Evolutionary conservation across 164 flowering plant genomes (phyloP).

Genomic region (Piper longum): DNA sequence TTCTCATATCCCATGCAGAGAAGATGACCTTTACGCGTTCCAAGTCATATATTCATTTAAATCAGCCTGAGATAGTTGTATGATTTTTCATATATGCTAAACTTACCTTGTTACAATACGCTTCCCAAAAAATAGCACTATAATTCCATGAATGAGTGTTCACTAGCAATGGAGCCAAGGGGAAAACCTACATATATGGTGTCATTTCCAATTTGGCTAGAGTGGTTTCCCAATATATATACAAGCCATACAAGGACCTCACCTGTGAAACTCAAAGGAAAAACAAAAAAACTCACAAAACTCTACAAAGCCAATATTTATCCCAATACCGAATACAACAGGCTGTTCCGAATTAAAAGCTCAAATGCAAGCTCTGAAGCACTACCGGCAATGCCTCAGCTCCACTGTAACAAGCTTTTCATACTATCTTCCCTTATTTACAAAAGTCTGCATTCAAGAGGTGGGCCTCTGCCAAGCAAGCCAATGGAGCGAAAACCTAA

Average conservation of each 20-base stretch:
- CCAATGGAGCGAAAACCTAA: slow-evolving; percentile 1
- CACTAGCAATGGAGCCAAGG: too few relatives aligned
- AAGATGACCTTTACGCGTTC: too few relatives aligned
- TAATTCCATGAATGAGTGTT: too few relatives aligned
- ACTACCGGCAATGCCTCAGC: slow-evolving; percentile 1
- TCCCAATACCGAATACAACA: slow-evolving; percentile 1
- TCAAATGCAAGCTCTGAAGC: slow-evolving; percentile 8
- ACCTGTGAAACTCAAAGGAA: not conserved
- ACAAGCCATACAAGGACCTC: too few relatives aligned
- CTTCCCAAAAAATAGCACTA: too few relatives aligned
- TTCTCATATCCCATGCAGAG: too few relatives aligned
- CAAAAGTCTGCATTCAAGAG: slow-evolving; percentile 2
- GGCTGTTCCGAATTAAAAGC: slow-evolving; percentile 8
- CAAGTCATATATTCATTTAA: too few relatives aligned
- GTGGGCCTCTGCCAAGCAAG: not conserved
- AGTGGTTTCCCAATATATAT: too few relatives aligned
- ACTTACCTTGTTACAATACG: too few relatives aligned
- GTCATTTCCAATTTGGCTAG: too few relatives aligned
- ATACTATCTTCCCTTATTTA: slow-evolving; percentile 1
- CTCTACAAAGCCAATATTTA: slow-evolving; percentile 1
- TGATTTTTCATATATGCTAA: too few relatives aligned
- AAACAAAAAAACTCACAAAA: not conserved
- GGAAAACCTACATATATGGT: slow-evolving; percentile 1
- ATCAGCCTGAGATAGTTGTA: too few relatives aligned
- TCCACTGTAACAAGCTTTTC: not conserved